Percentiles rank a stretch among this genome's conserved stretches.
Conservation (phyloP, 768 basidiomycete genomes). For the Lentinula sp. region DNA sequence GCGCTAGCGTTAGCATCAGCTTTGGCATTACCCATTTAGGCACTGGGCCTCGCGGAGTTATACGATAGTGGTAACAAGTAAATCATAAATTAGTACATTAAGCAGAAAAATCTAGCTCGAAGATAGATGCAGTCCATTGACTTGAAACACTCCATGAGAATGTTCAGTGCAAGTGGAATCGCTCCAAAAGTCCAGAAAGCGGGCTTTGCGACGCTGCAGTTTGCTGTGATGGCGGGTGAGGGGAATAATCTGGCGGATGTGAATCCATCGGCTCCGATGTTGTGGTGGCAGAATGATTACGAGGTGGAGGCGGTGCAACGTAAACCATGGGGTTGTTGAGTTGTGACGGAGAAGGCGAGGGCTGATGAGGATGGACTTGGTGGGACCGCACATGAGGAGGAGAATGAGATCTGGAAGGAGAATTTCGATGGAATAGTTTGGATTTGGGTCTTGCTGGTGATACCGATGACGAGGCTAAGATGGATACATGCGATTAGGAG, state of each 20-base stretch:
- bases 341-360: slow-evolving; percentile 37
- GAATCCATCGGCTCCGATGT: neutral
- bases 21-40: neutral
- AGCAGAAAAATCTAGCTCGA: neutral
- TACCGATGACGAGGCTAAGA: neutral
- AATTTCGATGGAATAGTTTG: slow-evolving; percentile 15
- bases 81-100: no score
- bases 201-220: neutral
- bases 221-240: neutral
- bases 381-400: slow-evolving; percentile 21
- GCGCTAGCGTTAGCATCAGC: neutral
- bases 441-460: slow-evolving; percentile 7
- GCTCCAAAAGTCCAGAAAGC: neutral
- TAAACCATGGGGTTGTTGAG: slow-evolving; percentile 35
- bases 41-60: neutral
- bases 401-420: slow-evolving; percentile 7
- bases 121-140: neutral
- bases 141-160: neutral
- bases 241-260: neutral
- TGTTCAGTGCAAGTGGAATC: neutral
- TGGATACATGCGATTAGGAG: neutral
- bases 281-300: neutral
- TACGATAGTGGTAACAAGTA: neutral
- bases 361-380: slow-evolving; percentile 27
- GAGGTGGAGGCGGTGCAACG: slow-evolving; percentile 24